phyloP scores from a whole-genome alignment of 371 early-diverging fungal genomes.

The Parasitella parasitica region DNA sequence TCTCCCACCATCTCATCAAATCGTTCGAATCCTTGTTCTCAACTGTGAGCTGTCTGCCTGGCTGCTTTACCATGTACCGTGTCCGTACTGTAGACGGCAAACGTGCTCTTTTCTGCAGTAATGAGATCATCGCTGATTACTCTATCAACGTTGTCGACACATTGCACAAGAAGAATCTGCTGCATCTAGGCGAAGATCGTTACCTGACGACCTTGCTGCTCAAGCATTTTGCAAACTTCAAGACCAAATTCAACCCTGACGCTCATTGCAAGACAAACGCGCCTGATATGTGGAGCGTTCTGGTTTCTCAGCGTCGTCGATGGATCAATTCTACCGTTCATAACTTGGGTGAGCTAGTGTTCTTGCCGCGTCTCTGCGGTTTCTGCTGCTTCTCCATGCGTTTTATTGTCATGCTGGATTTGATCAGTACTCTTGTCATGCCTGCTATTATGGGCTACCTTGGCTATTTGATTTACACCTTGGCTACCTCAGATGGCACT shows the following conservation, averaged over 20 bases:
- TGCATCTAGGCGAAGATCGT: conserved; percentile 78
- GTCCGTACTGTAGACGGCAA: conserved; percentile 74
- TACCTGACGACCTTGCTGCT: conserved; percentile 96
- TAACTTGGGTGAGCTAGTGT: conserved; percentile 88
- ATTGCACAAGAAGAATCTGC: conserved; percentile 91
- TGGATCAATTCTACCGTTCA: conserved; percentile 98
- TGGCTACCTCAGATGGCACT: conserved; percentile 90
- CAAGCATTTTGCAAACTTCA: conserved; percentile 94
- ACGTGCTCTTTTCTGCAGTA: conserved; percentile 84
- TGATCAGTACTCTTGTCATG: conserved; percentile 90
- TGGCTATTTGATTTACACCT: conserved; percentile 86
- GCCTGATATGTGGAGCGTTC: conserved; percentile 90
- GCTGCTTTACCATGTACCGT: conserved; percentile 95
- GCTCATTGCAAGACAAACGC: conserved; percentile 96
- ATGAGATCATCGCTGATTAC: conserved; percentile 89
- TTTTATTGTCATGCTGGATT: conserved; percentile 92
- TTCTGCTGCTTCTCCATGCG: conserved; percentile 99
- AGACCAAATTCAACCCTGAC: conserved; percentile 91
- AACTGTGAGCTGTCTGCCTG: conserved; percentile 94
- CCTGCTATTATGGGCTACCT: conserved; percentile 92
- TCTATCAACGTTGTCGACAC: conserved; percentile 93
- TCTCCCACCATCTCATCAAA: conserved; percentile 95
- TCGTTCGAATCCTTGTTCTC: conserved; percentile 99
- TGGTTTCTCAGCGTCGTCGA: conserved; percentile 93
- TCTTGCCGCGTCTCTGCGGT: conserved; percentile 90